A percentile compares a stretch with the other conserved stretches of the same genome.
phyloP scores from a whole-genome alignment of 1,139 yeast genomes.

The Debaryomyces robertsiae region DNA sequence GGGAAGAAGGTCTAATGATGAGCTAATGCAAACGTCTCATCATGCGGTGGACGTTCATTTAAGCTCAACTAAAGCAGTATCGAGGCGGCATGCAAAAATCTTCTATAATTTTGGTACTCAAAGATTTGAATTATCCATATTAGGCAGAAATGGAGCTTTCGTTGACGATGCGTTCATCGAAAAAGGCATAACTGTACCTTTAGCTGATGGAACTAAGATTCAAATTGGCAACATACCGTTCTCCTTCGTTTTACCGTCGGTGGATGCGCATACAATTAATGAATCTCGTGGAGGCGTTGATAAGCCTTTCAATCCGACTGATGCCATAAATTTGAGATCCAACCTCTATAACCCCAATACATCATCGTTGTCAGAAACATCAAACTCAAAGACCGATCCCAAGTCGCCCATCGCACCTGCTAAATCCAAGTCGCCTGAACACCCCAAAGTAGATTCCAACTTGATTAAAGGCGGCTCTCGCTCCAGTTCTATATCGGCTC shows the following conservation, averaged over 20 bases:
- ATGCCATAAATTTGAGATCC: slow-evolving; percentile 54
- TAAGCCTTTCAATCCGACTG: slow-evolving; percentile 54
- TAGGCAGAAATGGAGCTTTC: slow-evolving; percentile 96
- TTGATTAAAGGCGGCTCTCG: neutral
- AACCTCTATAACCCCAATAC: slow-evolving; percentile 33
- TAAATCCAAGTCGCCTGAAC: slow-evolving; percentile 3
- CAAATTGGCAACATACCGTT: slow-evolving; percentile 94
- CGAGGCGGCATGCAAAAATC: slow-evolving; percentile 90
- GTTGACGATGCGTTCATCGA: slow-evolving; percentile 88
- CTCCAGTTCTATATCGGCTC: neutral
- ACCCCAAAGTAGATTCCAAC: slow-evolving; percentile 5
- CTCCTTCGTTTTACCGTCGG: slow-evolving; percentile 74
- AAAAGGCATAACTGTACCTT: slow-evolving; percentile 85
- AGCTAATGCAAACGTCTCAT: slow-evolving; percentile 47
- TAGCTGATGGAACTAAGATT: slow-evolving; percentile 76
- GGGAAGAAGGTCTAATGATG: slow-evolving; percentile 86
- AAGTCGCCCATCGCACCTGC: neutral
- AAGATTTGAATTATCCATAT: slow-evolving; percentile 82
- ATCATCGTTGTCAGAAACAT: slow-evolving; percentile 23
- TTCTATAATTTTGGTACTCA: slow-evolving; percentile 95
- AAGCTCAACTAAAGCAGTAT: slow-evolving; percentile 88
- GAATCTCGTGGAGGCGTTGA: slow-evolving; percentile 19
- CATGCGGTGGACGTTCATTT: slow-evolving; percentile 87
- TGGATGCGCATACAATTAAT: slow-evolving; percentile 34
- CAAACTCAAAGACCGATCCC: slow-evolving; percentile 20